A percentile compares a stretch with the other conserved stretches of the same genome.
phyloP scores from a whole-genome alignment of 495 filamentous ascomycete species.

The Trichoderma reesei region DNA sequence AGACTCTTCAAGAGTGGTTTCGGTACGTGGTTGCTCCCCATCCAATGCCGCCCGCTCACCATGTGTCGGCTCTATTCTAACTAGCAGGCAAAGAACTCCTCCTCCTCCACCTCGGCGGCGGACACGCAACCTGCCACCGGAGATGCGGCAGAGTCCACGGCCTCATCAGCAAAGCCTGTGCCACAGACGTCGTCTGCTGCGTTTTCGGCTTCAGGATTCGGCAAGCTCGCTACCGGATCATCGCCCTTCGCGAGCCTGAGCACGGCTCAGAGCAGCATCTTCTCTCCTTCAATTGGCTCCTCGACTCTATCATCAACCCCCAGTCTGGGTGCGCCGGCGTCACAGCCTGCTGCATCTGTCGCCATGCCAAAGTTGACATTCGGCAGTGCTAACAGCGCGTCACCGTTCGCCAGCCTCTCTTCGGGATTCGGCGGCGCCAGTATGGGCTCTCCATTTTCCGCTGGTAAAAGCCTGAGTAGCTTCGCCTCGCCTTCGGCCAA shows the following conservation, averaged over 20 bases:
- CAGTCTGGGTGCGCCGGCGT: slow-evolving; percentile 20
- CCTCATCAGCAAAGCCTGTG: not conserved
- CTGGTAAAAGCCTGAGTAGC: slow-evolving; percentile 39
- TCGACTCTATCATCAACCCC: slow-evolving; percentile 22
- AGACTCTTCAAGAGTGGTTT: not conserved
- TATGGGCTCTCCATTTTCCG: slow-evolving; percentile 31
- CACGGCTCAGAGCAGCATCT: slow-evolving; percentile 2
- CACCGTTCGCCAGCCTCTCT: slow-evolving; percentile 32
- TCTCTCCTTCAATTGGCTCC: not conserved
- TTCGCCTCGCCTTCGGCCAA: slow-evolving; percentile 50
- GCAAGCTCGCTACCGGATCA: slow-evolving; percentile 37
- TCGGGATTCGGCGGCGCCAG: slow-evolving; percentile 16
- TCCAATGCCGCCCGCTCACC: not conserved
- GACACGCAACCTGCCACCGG: not conserved
- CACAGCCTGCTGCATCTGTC: slow-evolving; percentile 15
- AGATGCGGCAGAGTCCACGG: slow-evolving; percentile 13
- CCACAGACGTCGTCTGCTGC: slow-evolving; percentile 32
- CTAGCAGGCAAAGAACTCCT: not conserved
- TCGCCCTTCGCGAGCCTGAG: slow-evolving; percentile 31
- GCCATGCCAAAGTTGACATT: slow-evolving; percentile 26
- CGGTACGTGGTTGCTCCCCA: not conserved
- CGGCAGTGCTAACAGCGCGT: slow-evolving; percentile 23
- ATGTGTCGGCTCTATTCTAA: not conserved
- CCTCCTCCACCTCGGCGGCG: not conserved
- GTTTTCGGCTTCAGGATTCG: slow-evolving; percentile 42